These are phyloP conservation scores for Anisodus tanguticus DNA, from an alignment of 257 asterid species.

Conservation along the genomic window DNA sequence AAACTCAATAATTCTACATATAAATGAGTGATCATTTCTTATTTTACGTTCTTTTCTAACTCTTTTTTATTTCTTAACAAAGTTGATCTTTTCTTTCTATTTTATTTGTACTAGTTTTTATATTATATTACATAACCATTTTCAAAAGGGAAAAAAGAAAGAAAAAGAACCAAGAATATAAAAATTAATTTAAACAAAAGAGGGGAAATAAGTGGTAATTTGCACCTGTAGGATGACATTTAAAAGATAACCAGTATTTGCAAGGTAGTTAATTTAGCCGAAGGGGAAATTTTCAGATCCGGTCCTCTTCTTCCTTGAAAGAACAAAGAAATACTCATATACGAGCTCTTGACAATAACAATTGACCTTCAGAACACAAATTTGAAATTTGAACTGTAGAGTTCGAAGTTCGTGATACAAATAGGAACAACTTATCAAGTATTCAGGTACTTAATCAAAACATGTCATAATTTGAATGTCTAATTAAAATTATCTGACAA, in stretches of 20 bases:
- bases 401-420: too few species aligned
- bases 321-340: too few species aligned
- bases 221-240: background rate
- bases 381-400: too few species aligned
- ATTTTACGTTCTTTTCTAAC: background rate
- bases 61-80: background rate
- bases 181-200: background rate
- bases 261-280: background rate
- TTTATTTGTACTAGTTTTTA: background rate
- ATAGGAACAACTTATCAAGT: too few species aligned
- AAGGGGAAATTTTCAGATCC: too few species aligned
- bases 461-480: too few species aligned
- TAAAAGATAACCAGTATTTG: background rate
- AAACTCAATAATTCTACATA: background rate
- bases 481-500: too few species aligned
- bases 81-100: background rate
- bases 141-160: background rate
- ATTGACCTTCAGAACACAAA: too few species aligned
- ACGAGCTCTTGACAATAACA: too few species aligned
- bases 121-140: background rate
- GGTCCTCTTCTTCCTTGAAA: too few species aligned
- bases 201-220: background rate
- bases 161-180: background rate
- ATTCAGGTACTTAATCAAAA: too few species aligned
- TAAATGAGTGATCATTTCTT: background rate